Percentiles rank a stretch among this genome's conserved stretches.
These are phyloP conservation scores for Daldinia loculata DNA, from an alignment of 495 filamentous ascomycete genomes.

Conservation along the genomic window DNA sequence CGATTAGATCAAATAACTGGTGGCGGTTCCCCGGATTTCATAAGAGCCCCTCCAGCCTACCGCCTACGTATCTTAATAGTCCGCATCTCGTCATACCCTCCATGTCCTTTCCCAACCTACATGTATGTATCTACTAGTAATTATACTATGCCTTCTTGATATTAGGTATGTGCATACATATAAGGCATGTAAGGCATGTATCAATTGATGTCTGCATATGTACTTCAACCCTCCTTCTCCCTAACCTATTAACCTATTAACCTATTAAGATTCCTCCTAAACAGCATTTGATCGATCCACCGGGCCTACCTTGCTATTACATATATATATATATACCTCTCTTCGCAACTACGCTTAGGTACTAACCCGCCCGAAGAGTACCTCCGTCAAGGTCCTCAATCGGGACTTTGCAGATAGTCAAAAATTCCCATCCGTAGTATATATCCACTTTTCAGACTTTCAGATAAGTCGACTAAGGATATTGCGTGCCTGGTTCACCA, in stretches of 20 bases:
- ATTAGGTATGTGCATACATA: constrained; percentile 18
- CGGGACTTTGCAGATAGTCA: constrained; percentile 34
- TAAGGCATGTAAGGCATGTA: constrained; percentile 9
- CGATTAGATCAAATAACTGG: constrained; percentile 20
- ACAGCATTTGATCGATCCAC: constrained; percentile 25
- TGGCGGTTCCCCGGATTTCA: constrained; percentile 43
- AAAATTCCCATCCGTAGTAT: constrained; percentile 34
- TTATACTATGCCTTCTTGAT: constrained; percentile 7
- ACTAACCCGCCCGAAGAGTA: constrained; percentile 20
- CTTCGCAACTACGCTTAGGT: constrained; percentile 3
- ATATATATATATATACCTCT: no score
- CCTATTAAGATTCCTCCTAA: constrained; percentile 18
- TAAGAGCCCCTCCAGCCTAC: constrained; percentile 12
- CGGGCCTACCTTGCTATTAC: constrained; percentile 2
- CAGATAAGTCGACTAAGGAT: constrained; percentile 38
- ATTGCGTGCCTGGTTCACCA: constrained; percentile 34
- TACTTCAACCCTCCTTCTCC: constrained; percentile 16
- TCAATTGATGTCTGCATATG: constrained; percentile 10
- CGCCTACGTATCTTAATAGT: constrained; percentile 8
- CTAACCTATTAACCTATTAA: constrained; percentile 19
- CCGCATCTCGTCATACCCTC: constrained; percentile 39
- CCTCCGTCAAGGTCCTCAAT: constrained; percentile 40
- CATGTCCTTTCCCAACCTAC: constrained; percentile 10
- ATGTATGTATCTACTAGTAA: neutral
- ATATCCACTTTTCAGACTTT: constrained; percentile 43